Percentiles rank a stretch among this genome's conserved stretches.
Conservation (phyloP, 2,329 filamentous ascomycete genomes). For the Pseudogymnoascus pannorum region DNA sequence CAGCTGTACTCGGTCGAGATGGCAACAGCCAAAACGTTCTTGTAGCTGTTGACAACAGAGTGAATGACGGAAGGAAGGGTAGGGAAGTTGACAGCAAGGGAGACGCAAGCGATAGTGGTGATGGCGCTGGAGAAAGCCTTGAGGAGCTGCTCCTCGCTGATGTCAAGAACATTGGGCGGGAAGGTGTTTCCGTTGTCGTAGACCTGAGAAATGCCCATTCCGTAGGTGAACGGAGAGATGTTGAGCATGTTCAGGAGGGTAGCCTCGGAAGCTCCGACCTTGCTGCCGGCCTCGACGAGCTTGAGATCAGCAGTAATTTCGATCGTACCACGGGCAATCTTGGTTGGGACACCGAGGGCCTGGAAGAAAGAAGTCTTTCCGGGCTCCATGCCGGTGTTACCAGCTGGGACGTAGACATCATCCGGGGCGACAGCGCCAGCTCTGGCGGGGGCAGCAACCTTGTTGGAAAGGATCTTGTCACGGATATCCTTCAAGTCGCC, state of each 20-base stretch:
- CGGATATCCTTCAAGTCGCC: constrained; percentile 83
- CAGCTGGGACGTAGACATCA: constrained; percentile 92
- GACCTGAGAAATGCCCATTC: constrained; percentile 92
- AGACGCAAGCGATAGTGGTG: constrained; percentile 80
- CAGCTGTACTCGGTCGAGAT: constrained; percentile 86
- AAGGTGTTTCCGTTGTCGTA: constrained; percentile 98
- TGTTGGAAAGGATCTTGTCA: constrained; percentile 92
- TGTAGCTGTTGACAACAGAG: constrained; percentile 95
- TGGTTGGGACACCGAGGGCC: constrained; percentile 99
- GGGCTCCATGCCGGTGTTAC: constrained; percentile 99
- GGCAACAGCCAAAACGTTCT: constrained; percentile 88
- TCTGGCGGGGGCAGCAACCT: constrained; percentile 95
- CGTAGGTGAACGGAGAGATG: constrained; percentile 99
- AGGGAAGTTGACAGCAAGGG: constrained; percentile 88
- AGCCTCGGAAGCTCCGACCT: constrained; percentile 98
- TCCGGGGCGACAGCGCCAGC: constrained; percentile 89
- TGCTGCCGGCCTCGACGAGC: constrained; percentile 85
- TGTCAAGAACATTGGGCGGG: constrained; percentile 77
- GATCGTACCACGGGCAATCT: constrained; percentile 99
- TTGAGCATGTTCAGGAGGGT: constrained; percentile 99
- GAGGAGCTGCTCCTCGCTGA: constrained; percentile 90
- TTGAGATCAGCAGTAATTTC: constrained; percentile 98
- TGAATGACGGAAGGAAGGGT: constrained; percentile 94
- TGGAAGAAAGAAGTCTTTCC: constrained; percentile 99
- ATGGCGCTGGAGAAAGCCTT: constrained; percentile 74